These are phyloP conservation scores for Canna indica DNA, from an alignment of 176 grass and related monocot species.

Conservation along the genomic window DNA sequence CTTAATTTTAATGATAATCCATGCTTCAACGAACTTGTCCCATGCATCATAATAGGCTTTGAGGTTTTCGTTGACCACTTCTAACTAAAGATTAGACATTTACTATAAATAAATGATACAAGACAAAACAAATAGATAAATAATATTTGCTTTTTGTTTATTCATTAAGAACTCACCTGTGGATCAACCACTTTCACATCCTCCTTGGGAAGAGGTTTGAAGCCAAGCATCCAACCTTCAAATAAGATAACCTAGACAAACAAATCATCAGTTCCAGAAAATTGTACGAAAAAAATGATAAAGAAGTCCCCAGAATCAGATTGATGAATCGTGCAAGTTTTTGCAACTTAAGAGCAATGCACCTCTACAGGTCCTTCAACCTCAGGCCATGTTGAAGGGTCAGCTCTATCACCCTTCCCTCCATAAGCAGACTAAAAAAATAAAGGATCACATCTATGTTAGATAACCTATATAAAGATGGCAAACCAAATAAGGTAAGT, in stretches of 20 bases:
- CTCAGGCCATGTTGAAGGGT: slow-evolving; percentile 80
- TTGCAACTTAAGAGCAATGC: slow-evolving; percentile 10
- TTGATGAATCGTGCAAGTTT: not conserved
- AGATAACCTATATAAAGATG: slow-evolving; percentile 18
- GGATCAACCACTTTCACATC: slow-evolving; percentile 76
- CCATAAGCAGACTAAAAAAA: slow-evolving; percentile 79
- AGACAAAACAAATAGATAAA: not conserved
- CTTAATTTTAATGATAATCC: slow-evolving; percentile 97
- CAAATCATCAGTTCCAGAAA: slow-evolving; percentile 9
- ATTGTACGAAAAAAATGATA: not conserved
- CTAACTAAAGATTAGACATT: slow-evolving; percentile 40
- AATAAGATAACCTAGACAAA: slow-evolving; percentile 76
- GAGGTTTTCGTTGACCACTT: slow-evolving; percentile 87
- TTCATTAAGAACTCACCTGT: slow-evolving; percentile 34
- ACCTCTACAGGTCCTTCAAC: slow-evolving; percentile 89
- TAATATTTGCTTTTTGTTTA: no score
- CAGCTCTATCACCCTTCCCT: slow-evolving; percentile 91
- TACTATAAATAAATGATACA: slow-evolving; percentile 8
- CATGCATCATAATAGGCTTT: slow-evolving; percentile 81
- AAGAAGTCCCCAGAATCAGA: not conserved
- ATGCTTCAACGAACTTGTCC: slow-evolving; percentile 85
- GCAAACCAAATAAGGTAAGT: slow-evolving; percentile 10
- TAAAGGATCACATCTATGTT: slow-evolving; percentile 28
- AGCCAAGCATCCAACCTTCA: slow-evolving; percentile 99
- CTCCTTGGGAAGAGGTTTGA: slow-evolving; percentile 89